phyloP scores from a whole-genome alignment of 257 asterid species.

The Jaltomata sinuosa region DNA sequence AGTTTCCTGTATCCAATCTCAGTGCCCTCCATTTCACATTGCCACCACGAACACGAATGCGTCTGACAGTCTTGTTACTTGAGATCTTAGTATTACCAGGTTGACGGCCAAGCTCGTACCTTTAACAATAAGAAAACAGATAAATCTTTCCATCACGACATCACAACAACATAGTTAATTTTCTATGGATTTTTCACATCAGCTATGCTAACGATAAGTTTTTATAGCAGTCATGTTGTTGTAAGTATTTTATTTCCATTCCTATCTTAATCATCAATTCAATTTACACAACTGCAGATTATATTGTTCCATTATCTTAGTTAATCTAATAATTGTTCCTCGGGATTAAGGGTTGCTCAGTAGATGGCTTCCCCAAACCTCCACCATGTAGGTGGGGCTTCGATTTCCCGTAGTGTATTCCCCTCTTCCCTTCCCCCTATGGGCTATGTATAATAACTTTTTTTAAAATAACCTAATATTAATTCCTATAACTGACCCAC shows the following conservation, averaged over 20 bases:
- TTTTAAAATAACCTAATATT: background rate
- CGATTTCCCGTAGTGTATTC: background rate
- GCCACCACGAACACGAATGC: slow-evolving; percentile 43
- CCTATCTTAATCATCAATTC: background rate
- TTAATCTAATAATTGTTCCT: background rate
- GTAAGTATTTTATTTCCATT: background rate
- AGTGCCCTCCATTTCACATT: slow-evolving; percentile 46
- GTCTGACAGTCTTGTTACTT: slow-evolving; percentile 24
- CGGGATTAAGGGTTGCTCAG: background rate
- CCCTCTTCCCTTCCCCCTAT: background rate
- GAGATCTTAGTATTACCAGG: slow-evolving; percentile 35
- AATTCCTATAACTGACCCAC: background rate
- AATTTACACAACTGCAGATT: background rate
- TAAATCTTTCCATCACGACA: background rate
- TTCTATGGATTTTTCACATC: background rate
- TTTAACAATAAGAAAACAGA: background rate
- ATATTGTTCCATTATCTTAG: background rate
- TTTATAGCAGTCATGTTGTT: background rate
- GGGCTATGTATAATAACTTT: background rate
- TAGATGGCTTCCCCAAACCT: too few species aligned
- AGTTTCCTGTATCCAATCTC: slow-evolving; percentile 41
- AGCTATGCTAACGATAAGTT: background rate
- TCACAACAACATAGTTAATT: background rate
- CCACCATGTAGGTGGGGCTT: background rate
- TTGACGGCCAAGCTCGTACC: slow-evolving; percentile 43